These are phyloP conservation scores for Kickxella alabastrina DNA, from an alignment of 192 early-diverging fungal species.

Conservation along the genomic window DNA sequence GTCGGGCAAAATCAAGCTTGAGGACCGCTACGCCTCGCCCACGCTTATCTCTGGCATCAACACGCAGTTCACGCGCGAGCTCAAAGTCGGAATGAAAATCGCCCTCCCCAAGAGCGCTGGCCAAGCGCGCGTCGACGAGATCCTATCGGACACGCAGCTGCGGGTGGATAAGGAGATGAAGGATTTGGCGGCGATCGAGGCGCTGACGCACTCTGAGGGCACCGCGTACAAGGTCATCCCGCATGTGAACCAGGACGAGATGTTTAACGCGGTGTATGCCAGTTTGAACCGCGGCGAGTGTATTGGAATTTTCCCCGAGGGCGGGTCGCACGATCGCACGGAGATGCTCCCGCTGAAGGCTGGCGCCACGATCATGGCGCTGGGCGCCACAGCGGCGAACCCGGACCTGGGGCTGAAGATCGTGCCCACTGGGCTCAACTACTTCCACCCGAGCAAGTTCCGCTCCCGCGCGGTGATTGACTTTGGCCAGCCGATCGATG, in stretches of 20 bases:
- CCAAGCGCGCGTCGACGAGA: constrained; percentile 64
- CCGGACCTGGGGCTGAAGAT: constrained; percentile 86
- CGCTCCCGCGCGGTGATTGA: constrained; percentile 96
- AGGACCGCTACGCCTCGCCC: constrained; percentile 64
- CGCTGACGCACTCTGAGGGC: constrained; percentile 58
- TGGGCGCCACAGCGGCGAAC: constrained; percentile 84
- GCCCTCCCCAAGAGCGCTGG: constrained; percentile 60
- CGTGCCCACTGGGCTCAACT: constrained; percentile 89
- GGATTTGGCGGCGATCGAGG: constrained; percentile 60
- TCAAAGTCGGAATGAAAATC: constrained; percentile 62
- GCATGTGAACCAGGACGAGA: constrained; percentile 84
- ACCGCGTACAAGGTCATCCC: constrained; percentile 66
- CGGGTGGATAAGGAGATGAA: constrained; percentile 73
- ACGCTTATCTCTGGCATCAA: constrained; percentile 64
- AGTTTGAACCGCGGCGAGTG: constrained; percentile 68
- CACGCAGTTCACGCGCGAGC: constrained; percentile 66
- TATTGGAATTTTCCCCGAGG: constrained; percentile 98
- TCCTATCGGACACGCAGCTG: constrained; percentile 82
- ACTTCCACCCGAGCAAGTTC: constrained; percentile 94
- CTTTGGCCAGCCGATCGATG: constrained; percentile 86
- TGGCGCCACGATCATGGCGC: constrained; percentile 78
- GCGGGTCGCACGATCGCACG: constrained; percentile 94
- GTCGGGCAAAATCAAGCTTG: constrained; percentile 64
- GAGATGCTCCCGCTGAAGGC: constrained; percentile 96
- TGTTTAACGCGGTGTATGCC: constrained; percentile 81